Conservation (phyloP, 2,329 filamentous ascomycete species). For the Alternaria ventricosa region DNA sequence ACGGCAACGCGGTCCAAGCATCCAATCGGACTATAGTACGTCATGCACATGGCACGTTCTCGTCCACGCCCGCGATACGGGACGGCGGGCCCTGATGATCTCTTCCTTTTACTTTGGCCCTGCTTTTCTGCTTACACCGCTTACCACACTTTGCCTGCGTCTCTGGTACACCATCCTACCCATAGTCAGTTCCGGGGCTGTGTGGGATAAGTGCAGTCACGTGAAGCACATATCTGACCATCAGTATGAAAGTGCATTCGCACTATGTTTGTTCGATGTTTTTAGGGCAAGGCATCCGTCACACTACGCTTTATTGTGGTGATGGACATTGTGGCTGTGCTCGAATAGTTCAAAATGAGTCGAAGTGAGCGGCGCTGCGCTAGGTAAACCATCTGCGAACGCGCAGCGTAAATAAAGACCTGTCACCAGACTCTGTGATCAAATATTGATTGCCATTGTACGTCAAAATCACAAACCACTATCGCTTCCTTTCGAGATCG, state of each 20-base stretch:
- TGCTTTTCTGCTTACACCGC: not conserved
- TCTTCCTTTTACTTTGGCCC: slow-evolving; percentile 3
- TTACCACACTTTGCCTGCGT: not conserved
- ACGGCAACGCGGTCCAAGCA: slow-evolving; percentile 7
- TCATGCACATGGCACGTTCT: not conserved
- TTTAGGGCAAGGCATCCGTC: not conserved
- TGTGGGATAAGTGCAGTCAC: not conserved
- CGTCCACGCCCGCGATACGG: not conserved
- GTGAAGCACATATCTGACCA: not conserved
- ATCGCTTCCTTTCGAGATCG: not conserved
- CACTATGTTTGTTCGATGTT: not conserved
- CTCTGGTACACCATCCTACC: not conserved
- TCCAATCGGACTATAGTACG: slow-evolving; percentile 2
- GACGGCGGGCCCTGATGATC: slow-evolving; percentile 10
- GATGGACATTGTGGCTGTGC: not conserved
- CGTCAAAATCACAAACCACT: not conserved
- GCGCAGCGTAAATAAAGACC: not conserved
- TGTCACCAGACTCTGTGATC: not conserved
- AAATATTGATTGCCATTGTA: not conserved
- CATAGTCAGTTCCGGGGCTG: not conserved
- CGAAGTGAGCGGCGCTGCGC: slow-evolving; percentile 16
- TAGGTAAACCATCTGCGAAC: not conserved
- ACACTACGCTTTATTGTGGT: not conserved
- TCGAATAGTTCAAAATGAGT: slow-evolving; percentile 12
- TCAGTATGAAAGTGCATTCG: not conserved